These are phyloP conservation scores for Capsicum pubescens DNA, from an alignment of 257 asterid species.

Conservation along the genomic window DNA sequence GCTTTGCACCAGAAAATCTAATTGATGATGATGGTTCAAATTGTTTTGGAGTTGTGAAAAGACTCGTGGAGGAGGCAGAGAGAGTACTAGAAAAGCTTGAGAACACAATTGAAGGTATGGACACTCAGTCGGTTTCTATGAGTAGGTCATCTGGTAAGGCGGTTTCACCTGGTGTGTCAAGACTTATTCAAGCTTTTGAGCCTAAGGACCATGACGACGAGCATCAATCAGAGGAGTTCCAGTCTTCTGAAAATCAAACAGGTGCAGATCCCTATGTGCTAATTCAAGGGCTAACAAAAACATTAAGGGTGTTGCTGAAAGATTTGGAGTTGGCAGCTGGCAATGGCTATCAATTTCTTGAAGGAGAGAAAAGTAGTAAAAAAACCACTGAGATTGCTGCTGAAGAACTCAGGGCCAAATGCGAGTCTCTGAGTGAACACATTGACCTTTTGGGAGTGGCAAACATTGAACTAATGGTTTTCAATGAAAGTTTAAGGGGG, in stretches of 20 bases:
- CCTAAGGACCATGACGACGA: slow-evolving; percentile 59
- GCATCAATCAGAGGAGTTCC: slow-evolving; percentile 50
- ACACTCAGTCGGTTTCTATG: slow-evolving; percentile 52
- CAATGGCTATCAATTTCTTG: slow-evolving; percentile 54
- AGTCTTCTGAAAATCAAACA: slow-evolving; percentile 45
- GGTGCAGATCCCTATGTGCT: slow-evolving; percentile 52
- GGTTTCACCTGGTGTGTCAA: slow-evolving; percentile 72
- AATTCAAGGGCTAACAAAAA: slow-evolving; percentile 47
- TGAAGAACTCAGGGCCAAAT: slow-evolving; percentile 45
- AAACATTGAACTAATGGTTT: slow-evolving; percentile 74
- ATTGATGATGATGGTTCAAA: slow-evolving; percentile 28
- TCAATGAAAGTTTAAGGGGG: slow-evolving; percentile 65
- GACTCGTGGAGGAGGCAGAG: slow-evolving; percentile 63
- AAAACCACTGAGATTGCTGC: slow-evolving; percentile 46
- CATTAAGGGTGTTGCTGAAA: slow-evolving; percentile 54
- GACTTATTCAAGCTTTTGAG: slow-evolving; percentile 90
- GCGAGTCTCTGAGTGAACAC: slow-evolving; percentile 53
- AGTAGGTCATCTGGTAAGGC: slow-evolving; percentile 53
- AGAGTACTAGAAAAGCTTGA: slow-evolving; percentile 65
- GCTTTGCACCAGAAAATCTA: slow-evolving; percentile 1
- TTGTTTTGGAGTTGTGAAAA: slow-evolving; percentile 56
- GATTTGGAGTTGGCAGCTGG: slow-evolving; percentile 56
- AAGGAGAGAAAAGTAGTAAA: slow-evolving; percentile 51
- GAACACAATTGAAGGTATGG: slow-evolving; percentile 66
- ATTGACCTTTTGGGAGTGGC: slow-evolving; percentile 62